Conservation (phyloP, 108 stramenopile genomes). For the Pseudonitzschia pungens region DNA sequence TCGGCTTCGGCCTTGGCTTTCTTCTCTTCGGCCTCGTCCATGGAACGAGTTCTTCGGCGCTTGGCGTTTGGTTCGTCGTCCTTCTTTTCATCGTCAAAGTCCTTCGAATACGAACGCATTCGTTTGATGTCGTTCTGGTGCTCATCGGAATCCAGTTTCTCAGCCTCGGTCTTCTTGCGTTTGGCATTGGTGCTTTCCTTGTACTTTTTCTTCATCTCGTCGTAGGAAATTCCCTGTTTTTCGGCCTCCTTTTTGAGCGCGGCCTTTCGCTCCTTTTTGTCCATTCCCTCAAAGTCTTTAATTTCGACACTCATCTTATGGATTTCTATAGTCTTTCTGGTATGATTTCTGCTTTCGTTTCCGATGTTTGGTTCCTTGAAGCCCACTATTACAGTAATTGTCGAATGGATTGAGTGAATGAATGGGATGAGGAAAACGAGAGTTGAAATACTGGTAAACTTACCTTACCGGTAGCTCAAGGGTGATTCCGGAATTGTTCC, state of each 20-base stretch:
- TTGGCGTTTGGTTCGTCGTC: conserved; percentile 29
- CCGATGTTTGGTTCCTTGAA: too few relatives aligned
- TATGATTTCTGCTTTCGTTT: too few relatives aligned
- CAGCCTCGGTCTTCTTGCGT: conserved; percentile 54
- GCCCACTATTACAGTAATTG: too few relatives aligned
- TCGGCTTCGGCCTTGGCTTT: conserved; percentile 40
- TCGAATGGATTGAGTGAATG: too few relatives aligned
- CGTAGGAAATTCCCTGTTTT: conserved; percentile 67
- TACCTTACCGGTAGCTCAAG: too few relatives aligned
- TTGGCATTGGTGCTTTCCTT: conserved; percentile 26
- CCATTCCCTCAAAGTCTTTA: conserved; percentile 22
- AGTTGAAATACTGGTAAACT: too few relatives aligned
- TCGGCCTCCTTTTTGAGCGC: conserved; percentile 72
- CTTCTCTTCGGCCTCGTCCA: conserved; percentile 78
- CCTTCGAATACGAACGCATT: conserved; percentile 76
- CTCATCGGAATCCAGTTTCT: conserved; percentile 45
- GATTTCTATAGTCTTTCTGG: not conserved
- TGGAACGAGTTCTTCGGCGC: conserved; percentile 76
- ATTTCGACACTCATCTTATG: conserved; percentile 18
- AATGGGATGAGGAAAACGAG: too few relatives aligned
- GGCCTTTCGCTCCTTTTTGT: conserved; percentile 70
- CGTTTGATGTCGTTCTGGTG: conserved; percentile 74
- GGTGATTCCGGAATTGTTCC: too few relatives aligned
- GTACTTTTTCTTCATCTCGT: conserved; percentile 55
- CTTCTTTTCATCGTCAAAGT: conserved; percentile 39